Evolutionary conservation across 164 flowering plant genomes (phyloP).

Genomic region (Piper longum): DNA sequence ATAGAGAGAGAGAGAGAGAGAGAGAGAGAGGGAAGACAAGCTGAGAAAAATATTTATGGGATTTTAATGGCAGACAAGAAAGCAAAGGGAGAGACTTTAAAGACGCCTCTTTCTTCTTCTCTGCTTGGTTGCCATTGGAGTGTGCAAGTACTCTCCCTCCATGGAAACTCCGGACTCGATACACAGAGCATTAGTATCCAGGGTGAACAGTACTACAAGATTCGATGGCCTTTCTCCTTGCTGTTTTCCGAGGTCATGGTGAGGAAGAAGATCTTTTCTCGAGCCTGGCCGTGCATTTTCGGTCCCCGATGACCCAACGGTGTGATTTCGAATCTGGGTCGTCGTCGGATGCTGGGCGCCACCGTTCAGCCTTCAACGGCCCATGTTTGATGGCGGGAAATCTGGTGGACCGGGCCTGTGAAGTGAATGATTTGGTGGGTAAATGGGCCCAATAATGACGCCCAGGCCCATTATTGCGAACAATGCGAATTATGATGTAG

Average conservation of each 20-base stretch:
- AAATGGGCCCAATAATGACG: not conserved
- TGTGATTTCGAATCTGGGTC: not conserved
- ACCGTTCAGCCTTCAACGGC: not conserved
- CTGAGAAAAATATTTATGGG: not conserved
- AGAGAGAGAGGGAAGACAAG: no score
- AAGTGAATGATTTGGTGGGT: not conserved
- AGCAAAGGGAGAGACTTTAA: not conserved
- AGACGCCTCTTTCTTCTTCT: no score
- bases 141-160: not conserved
- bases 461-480: no score
- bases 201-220: not conserved
- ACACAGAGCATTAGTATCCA: no score
- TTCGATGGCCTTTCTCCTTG: not conserved
- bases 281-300: not conserved
- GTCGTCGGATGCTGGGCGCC: not conserved
- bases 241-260: no score
- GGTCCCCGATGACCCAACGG: not conserved
- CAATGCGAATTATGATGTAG: no score
- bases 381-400: not conserved
- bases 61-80: not conserved
- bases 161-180: no score
- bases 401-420: not conserved
- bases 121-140: not conserved
- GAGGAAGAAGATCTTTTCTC: no score
- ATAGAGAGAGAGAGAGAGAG: not conserved